phyloP scores from a whole-genome alignment of 441 rosid genomes.

The Viola pubescens region DNA sequence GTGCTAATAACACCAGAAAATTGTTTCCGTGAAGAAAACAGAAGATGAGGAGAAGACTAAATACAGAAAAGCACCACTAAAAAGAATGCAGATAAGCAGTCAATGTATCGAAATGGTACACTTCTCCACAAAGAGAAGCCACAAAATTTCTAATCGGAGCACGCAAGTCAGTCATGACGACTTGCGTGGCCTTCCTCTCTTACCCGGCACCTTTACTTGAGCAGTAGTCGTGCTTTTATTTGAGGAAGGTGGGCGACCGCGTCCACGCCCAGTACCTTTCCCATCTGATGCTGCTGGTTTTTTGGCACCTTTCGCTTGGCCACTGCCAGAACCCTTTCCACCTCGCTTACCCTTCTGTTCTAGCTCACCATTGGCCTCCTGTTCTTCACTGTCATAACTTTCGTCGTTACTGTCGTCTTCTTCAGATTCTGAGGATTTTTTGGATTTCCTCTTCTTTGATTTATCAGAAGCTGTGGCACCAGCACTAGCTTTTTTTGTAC shows the following conservation, averaged over 20 bases:
- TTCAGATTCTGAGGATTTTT: constrained; percentile 55
- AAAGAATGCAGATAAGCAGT: constrained; percentile 15
- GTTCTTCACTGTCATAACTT: constrained; percentile 46
- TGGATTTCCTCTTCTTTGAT: constrained; percentile 55
- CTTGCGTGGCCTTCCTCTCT: constrained; percentile 78
- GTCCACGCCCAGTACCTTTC: constrained; percentile 29
- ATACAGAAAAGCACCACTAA: neutral
- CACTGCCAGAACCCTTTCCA: constrained; percentile 33
- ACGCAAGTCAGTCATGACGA: constrained; percentile 17
- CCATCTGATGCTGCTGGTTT: constrained; percentile 13
- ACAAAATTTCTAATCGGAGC: constrained; percentile 28
- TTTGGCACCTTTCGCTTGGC: constrained; percentile 32
- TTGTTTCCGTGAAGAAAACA: constrained; percentile 4
- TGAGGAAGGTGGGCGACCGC: constrained; percentile 32
- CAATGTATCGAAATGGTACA: constrained; percentile 10
- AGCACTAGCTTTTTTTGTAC: constrained; percentile 39
- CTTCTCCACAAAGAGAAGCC: constrained; percentile 34
- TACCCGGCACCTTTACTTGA: constrained; percentile 36
- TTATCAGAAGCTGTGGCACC: constrained; percentile 28
- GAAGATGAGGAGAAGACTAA: neutral
- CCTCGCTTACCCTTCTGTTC: constrained; percentile 36
- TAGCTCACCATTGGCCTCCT: constrained; percentile 33
- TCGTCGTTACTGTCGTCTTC: constrained; percentile 43
- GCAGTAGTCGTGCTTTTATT: constrained; percentile 32
- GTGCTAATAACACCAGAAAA: neutral